Conservation (phyloP, 1,284 basidiomycete genomes). For the Ganoderma lingzhi region DNA sequence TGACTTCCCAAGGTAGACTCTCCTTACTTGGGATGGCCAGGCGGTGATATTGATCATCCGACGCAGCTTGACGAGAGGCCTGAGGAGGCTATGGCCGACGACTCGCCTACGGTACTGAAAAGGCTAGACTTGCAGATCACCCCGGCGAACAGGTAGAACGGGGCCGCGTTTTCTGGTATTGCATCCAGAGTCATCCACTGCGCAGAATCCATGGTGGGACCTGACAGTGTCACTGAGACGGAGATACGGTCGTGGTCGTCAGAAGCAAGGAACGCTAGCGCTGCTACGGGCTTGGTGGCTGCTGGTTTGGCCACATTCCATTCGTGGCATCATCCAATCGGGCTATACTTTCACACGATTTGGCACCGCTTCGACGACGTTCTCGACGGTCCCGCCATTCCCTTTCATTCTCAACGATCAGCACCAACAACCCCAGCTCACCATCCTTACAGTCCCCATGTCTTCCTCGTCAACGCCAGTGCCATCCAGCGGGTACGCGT, state of each 20-base stretch:
- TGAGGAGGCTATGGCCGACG: no score
- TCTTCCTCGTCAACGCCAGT: slow-evolving; percentile 36
- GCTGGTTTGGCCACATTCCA: neutral
- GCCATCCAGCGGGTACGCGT: slow-evolving; percentile 42
- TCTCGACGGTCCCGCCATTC: slow-evolving; percentile 11
- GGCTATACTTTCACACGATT: neutral
- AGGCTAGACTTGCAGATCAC: slow-evolving; percentile 3
- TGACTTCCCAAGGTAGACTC: neutral
- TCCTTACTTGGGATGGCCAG: no score
- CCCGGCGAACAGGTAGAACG: neutral
- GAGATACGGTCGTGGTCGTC: neutral
- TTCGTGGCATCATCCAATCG: neutral
- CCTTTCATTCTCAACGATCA: slow-evolving; percentile 15
- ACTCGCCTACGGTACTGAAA: neutral
- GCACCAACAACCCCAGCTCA: slow-evolving; percentile 7
- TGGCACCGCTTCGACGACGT: slow-evolving; percentile 18
- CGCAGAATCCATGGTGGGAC: neutral
- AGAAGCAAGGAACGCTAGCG: neutral
- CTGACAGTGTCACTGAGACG: neutral
- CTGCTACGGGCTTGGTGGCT: no score
- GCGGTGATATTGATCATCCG: no score
- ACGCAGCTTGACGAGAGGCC: no score
- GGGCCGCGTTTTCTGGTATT: neutral
- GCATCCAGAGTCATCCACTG: neutral
- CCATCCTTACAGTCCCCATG: slow-evolving; percentile 23